Evolutionary conservation across 129 eudicot species (phyloP).

Genomic region (Solidago caesia): DNA sequence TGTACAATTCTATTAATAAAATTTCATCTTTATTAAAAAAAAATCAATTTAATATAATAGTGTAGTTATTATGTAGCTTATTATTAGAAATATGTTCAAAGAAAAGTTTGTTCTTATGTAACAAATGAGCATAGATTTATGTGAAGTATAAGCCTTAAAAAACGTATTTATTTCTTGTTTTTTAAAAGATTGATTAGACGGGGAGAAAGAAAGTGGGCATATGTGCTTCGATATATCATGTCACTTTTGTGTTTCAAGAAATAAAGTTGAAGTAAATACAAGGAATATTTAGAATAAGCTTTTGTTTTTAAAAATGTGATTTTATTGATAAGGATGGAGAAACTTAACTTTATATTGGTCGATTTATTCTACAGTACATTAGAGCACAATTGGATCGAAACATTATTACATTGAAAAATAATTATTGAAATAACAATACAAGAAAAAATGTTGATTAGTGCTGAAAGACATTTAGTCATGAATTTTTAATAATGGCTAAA

Average conservation of each 20-base stretch:
- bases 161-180: too few species aligned
- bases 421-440: too few species aligned
- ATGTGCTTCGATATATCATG: constrained; percentile 36
- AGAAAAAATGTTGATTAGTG: too few species aligned
- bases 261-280: constrained; percentile 18
- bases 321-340: neutral
- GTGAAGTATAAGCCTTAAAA: constrained; percentile 5
- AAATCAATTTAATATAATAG: neutral
- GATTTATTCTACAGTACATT: neutral
- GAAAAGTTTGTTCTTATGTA: constrained; percentile 36
- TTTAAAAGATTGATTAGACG: constrained; percentile 31
- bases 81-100: constrained; percentile 2
- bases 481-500: too few species aligned
- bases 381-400: neutral
- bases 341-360: neutral
- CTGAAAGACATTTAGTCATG: too few species aligned
- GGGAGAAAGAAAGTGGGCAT: constrained; percentile 35
- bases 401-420: too few species aligned
- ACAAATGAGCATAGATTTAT: constrained; percentile 31
- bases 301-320: neutral
- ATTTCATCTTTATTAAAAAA: neutral
- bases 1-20: too few species aligned
- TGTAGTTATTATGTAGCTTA: constrained; percentile 4
- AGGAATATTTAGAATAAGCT: constrained; percentile 9
- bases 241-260: constrained; percentile 18